These are phyloP conservation scores for Plasmopara viticola DNA, from an alignment of 352 stramenopile genomes.

Conservation along the genomic window DNA sequence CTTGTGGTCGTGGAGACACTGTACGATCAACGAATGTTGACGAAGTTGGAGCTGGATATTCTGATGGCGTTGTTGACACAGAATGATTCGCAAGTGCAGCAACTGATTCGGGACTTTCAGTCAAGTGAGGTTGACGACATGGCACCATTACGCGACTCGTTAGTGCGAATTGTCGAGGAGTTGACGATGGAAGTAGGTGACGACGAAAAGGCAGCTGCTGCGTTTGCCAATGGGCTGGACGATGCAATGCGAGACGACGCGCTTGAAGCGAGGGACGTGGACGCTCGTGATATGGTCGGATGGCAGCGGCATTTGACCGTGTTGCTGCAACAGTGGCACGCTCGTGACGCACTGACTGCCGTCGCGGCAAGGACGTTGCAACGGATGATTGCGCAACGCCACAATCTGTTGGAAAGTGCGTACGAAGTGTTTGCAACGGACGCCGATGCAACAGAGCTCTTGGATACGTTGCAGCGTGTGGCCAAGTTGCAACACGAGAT, in stretches of 20 bases:
- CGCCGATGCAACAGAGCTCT: conserved; percentile 49
- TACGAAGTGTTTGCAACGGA: conserved; percentile 63
- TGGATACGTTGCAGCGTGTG: conserved; percentile 67
- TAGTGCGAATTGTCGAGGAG: conserved; percentile 54
- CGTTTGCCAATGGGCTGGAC: conserved; percentile 27
- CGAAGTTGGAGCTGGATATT: conserved; percentile 51
- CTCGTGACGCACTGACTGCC: conserved; percentile 20
- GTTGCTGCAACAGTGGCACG: conserved; percentile 43
- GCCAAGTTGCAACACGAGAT: conserved; percentile 60
- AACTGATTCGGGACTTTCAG: conserved; percentile 37
- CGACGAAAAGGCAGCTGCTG: conserved; percentile 41
- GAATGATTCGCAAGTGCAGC: conserved; percentile 43
- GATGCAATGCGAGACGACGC: conserved; percentile 19
- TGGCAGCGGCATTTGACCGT: conserved; percentile 51
- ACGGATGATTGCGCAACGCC: conserved; percentile 35
- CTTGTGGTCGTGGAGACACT: conserved; percentile 37
- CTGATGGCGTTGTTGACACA: conserved; percentile 54
- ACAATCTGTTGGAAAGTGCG: conserved; percentile 66
- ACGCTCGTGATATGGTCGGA: conserved; percentile 14
- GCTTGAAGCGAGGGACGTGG: conserved; percentile 20
- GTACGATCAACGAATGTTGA: conserved; percentile 56
- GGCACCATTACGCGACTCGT: conserved; percentile 30
- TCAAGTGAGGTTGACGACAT: conserved; percentile 24
- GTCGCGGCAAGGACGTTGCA: conserved; percentile 37
- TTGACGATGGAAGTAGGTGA: conserved; percentile 60